Conservation (phyloP, 805 yeast species). For the Ogataea philodendri region DNA sequence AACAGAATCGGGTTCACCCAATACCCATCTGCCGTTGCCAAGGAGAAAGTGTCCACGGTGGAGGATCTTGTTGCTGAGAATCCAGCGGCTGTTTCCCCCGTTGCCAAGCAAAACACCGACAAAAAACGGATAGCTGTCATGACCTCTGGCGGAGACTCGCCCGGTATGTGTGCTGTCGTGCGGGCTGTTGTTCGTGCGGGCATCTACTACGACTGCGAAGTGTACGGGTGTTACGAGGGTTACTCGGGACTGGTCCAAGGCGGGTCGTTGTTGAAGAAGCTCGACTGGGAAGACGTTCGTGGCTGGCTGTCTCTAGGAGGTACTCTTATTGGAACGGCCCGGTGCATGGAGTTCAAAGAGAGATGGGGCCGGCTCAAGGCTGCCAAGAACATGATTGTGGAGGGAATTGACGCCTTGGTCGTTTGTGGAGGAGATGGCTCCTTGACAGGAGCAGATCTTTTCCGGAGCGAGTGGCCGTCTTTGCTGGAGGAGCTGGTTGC, state of each 20-base stretch:
- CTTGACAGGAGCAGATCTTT: constrained; percentile 93
- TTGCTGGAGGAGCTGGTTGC: constrained; percentile 68
- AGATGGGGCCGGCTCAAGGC: constrained; percentile 80
- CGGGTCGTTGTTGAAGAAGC: constrained; percentile 68
- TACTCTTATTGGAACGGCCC: constrained; percentile 93
- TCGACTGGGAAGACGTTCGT: constrained; percentile 93
- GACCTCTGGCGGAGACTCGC: constrained; percentile 99
- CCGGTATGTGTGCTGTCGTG: constrained; percentile 97
- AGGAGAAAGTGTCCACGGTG: constrained; percentile 2
- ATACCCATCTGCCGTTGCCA: constrained; percentile 39
- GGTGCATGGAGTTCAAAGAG: constrained; percentile 83
- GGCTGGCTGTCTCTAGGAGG: constrained; percentile 94
- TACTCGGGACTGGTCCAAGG: constrained; percentile 91
- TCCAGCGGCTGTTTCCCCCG: constrained; percentile 8
- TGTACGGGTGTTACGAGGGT: constrained; percentile 90
- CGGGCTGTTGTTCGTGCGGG: constrained; percentile 95
- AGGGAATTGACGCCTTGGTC: constrained; percentile 91
- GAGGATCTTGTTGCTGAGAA: constrained; percentile 1
- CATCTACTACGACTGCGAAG: constrained; percentile 82
- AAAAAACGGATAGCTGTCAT: constrained; percentile 71
- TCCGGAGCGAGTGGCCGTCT: constrained; percentile 93
- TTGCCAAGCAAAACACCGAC: constrained; percentile 2
- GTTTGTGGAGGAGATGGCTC: constrained; percentile 99
- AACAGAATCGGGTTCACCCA: constrained; percentile 55
- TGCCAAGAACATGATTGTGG: constrained; percentile 76